Base-by-base conservation (phyloP, 805 yeast species). In the Saccharomycopsis selenospora region DNA sequence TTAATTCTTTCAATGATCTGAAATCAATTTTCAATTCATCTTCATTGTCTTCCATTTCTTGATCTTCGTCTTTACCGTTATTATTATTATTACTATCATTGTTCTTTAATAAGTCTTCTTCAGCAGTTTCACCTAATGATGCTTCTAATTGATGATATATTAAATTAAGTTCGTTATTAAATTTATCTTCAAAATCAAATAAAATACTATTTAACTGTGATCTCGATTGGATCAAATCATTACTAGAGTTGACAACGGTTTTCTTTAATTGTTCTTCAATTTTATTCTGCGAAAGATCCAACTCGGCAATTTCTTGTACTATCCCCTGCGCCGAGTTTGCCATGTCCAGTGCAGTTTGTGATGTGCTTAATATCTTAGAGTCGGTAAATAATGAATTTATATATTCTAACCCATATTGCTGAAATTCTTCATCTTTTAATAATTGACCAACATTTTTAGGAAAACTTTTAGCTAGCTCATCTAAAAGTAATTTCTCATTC, bases 261-360 rank as follows among this genome's bases (percentile, higher is more conserved):
- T 67, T 61, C 40, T 68, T 66, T 40, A 82, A 60, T 51, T 73
- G 61, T 3, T 64, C 57, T 51, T 79, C 82, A 17, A 76, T 58
- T 1, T 63, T 59, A 18, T 80, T 63, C 53, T 76, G 77, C n/a
- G 68, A 54, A 24, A 77, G 75, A 55, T 82, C 88, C 28, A 82
- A 62, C 57, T 84, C 91, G 0, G 90, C 90, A 40, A 84, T 80
- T 58, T 81, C 89, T 55, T 82, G 87, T 1, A 79, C 76, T 28
- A 79, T 17, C 2, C 42, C 38, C n/a, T n/a, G n/a, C 4, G 38
- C 17, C 5, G 13, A 10, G 13, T n/a, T n/a, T 10, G 38, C 10
- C n/a, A 10, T 14, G 17, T 33, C 38, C 10, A 33, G 18, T 7
- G 38, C n/a, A 7, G 38, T 14, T 14, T 17, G 6, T 6, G 38